Base-by-base conservation (phyloP, 257 asterid genomes). In the Rauvolfia tetraphylla region DNA sequence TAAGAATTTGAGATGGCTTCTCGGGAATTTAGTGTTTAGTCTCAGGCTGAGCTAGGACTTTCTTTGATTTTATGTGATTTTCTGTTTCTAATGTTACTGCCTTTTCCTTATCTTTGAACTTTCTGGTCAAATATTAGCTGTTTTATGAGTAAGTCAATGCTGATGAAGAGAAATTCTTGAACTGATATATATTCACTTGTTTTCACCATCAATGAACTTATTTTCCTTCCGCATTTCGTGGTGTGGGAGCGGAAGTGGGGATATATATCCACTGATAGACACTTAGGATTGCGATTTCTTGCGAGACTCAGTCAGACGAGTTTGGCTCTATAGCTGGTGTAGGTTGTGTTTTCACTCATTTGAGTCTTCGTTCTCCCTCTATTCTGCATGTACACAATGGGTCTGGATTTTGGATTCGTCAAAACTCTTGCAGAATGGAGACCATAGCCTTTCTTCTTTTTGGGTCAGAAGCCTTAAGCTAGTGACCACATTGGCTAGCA, bases 1-100 rank as follows among this genome's bases (percentile, higher is more conserved):
- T 27, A 27, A 75, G 59, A 27, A 57, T 5, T 58, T 58, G 58
- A 58, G 77, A 74, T 41, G 77, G 44, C 25, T 54, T 27, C 65
- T 6, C 27, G 63, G 23, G 31, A 71, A 51, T 71, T 71, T 31
- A 71, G 75, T 49, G 41, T 3, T 51, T 3, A 33, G 20, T 49
- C 48, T 71, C 17, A 18, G 15, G 31, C 10, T 20, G 59, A 17
- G 57, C 23, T 59, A 74, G 59, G 71, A 59, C 78, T 61, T 75
- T 61, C 72, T 17, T 75, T 10, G 11, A 75, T 75, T 44, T 75
- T 31, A 44, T 75, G 49, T 75, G 34, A 62, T 75, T 10, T 31
- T 75, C 38, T 44, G 12, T 18, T 15, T 18, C 23, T 14, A 18
- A 0, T 42, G 13, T 27, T 74, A 9, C 25, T 59, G 22, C 7